Evolutionary conservation across 371 early-diverging fungal genomes (phyloP), one percentile per base, ranked within the genome.

Genomic region (Mucor sp.): DNA sequence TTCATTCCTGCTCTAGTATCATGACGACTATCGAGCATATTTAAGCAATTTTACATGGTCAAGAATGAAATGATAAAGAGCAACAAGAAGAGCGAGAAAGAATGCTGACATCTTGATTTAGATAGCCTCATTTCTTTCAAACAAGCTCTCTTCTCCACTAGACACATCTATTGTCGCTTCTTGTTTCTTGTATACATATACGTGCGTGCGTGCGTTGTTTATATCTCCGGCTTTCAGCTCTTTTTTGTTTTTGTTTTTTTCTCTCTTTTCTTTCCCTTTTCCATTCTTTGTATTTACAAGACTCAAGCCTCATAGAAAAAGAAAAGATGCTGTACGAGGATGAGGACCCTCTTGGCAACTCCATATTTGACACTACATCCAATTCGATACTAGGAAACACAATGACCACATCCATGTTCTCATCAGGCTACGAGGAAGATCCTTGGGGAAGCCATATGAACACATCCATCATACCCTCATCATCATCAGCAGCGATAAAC

Each of bases 381-480:
- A 65, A 60, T 60, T 60, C 73, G 3, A 57, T 74, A 19, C 25
- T 73, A 39, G 71, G 70, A 39, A 71, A 66, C 25, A 61, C 70
- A 30, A 60, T 75, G 58, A 47, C 66, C 7, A 50, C 73, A 11
- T 72, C 78, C 30, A 66, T 78, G 65, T 78, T 72, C 57, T 59
- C 67, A 47, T 70, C 74, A 19, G 66, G 69, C 3, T 75, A 68
- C 60, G 75, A 78, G 14, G 72, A 78, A 32, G 78, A 78, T 55
- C 78, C 78, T 48, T 78, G 78, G 78, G 78, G 75, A 12, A 71
- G 48, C 58, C 63, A 59, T 37, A 60, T 57, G 23, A 63, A 65
- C 0, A 33, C 44, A 23, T n/a, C 21, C 28, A 32, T 30, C 50
- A 27, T 19, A 33, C 33, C n/a, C 21, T n/a, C 23, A 47, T 23